Conservation (phyloP, 2,329 filamentous ascomycete species). For the Amylocarpus encephaloides region DNA sequence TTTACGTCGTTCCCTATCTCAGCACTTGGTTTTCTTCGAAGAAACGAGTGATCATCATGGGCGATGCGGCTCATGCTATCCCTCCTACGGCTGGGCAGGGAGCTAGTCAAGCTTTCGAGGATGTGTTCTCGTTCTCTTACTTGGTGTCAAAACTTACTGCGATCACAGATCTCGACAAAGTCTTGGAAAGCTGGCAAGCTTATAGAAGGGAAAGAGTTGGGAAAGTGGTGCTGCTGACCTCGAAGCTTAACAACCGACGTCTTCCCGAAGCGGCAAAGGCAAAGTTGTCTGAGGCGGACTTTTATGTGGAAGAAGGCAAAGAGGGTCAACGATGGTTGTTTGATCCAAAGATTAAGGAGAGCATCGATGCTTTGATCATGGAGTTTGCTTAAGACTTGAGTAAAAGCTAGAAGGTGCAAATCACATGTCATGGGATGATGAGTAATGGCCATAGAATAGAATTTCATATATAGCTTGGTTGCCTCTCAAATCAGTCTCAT, state of each 20-base stretch:
- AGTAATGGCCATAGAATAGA: neutral
- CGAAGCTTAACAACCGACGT: slow-evolving; percentile 36
- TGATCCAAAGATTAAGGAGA: neutral
- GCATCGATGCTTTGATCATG: neutral
- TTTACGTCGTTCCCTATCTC: slow-evolving; percentile 37
- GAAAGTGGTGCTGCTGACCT: slow-evolving; percentile 41
- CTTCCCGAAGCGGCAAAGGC: neutral
- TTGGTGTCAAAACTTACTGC: slow-evolving; percentile 28
- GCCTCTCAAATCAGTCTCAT: neutral
- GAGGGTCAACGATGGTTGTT: neutral
- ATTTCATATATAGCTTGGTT: neutral
- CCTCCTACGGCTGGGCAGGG: slow-evolving; percentile 41
- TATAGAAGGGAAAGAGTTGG: slow-evolving; percentile 42
- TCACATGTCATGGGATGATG: neutral
- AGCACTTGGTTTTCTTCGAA: slow-evolving; percentile 33
- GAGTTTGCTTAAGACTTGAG: neutral
- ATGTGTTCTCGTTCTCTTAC: slow-evolving; percentile 39
- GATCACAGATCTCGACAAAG: slow-evolving; percentile 20
- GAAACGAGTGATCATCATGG: slow-evolving; percentile 36
- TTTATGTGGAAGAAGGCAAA: neutral
- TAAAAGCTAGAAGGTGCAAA: neutral
- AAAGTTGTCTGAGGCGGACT: neutral
- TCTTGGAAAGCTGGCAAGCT: slow-evolving; percentile 39
- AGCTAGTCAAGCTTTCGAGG: slow-evolving; percentile 42
- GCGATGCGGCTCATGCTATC: slow-evolving; percentile 42